Evolutionary conservation across 1,139 yeast genomes (phyloP).

Genomic region (Hansenula sp.): DNA sequence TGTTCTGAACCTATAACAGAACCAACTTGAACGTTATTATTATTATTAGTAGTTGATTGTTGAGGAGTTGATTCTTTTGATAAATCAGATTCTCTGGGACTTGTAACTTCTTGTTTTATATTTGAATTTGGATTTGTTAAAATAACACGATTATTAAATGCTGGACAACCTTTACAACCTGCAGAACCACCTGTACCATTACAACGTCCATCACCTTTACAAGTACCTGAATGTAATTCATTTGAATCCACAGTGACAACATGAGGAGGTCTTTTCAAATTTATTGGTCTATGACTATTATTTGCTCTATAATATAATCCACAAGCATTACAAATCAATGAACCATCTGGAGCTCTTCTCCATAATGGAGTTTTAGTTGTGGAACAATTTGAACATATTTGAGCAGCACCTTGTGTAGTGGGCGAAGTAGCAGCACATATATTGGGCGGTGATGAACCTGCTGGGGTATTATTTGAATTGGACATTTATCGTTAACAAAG

Average conservation of each 20-base stretch:
- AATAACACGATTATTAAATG: slow-evolving; percentile 65
- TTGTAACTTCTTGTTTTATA: slow-evolving; percentile 4
- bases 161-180: slow-evolving; percentile 82
- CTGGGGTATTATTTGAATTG: background rate
- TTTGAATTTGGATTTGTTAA: slow-evolving; percentile 16
- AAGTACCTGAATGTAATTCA: slow-evolving; percentile 45
- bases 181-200: slow-evolving; percentile 84
- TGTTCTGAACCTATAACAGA: slow-evolving; percentile 18
- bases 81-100: background rate
- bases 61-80: background rate
- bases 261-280: slow-evolving; percentile 64
- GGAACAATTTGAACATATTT: slow-evolving; percentile 61
- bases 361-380: slow-evolving; percentile 85
- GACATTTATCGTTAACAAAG: background rate
- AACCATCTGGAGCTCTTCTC: slow-evolving; percentile 79
- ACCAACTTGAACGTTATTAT: background rate
- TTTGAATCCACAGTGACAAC: slow-evolving; percentile 40
- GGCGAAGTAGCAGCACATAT: slow-evolving; percentile 1
- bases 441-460: slow-evolving; percentile 1
- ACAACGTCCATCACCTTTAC: slow-evolving; percentile 81
- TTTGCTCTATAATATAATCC: slow-evolving; percentile 77
- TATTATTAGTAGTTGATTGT: background rate
- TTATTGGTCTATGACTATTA: slow-evolving; percentile 74
- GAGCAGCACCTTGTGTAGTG: slow-evolving; percentile 4
- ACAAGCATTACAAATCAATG: slow-evolving; percentile 85